Conservation (phyloP, 2,329 filamentous ascomycete genomes). For the Microsporum canis region DNA sequence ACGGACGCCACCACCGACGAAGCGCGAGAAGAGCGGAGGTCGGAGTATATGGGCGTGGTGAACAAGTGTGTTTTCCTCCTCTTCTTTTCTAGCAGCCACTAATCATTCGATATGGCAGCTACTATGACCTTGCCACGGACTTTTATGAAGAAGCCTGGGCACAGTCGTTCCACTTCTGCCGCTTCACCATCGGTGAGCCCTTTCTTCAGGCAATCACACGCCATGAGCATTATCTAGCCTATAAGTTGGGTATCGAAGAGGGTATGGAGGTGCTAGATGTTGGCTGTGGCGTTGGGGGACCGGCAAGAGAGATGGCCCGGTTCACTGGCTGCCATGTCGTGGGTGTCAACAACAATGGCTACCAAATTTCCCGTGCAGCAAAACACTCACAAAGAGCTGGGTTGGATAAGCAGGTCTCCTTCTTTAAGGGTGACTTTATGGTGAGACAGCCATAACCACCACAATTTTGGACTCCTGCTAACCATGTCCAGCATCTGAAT, state of each 20-base stretch:
- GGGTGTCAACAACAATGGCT: conserved; percentile 97
- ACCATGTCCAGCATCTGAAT: conserved; percentile 59
- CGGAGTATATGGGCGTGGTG: conserved; percentile 6
- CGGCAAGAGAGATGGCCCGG: conserved; percentile 89
- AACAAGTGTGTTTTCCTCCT: conserved; percentile 4
- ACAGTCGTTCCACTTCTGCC: conserved; percentile 94
- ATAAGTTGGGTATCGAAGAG: conserved; percentile 73
- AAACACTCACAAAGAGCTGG: conserved; percentile 72
- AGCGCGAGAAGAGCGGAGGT: conserved; percentile 2
- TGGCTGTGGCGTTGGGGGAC: conserved; percentile 90
- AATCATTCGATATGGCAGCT: conserved; percentile 41
- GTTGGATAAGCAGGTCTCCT: conserved; percentile 65
- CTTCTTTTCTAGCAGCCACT: not conserved
- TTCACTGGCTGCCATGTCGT: conserved; percentile 83
- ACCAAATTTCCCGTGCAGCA: conserved; percentile 88
- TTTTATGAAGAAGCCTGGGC: conserved; percentile 96
- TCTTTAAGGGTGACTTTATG: conserved; percentile 94
- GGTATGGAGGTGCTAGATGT: conserved; percentile 88
- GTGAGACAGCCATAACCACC: conserved; percentile 3
- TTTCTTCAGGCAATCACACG: conserved; percentile 88
- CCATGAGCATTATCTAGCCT: conserved; percentile 94
- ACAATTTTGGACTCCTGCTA: not conserved
- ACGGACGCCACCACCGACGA: conserved; percentile 7
- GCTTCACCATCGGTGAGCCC: conserved; percentile 72
- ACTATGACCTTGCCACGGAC: conserved; percentile 95